Conservation (phyloP, 257 asterid species). For the Solanum etuberosum region DNA sequence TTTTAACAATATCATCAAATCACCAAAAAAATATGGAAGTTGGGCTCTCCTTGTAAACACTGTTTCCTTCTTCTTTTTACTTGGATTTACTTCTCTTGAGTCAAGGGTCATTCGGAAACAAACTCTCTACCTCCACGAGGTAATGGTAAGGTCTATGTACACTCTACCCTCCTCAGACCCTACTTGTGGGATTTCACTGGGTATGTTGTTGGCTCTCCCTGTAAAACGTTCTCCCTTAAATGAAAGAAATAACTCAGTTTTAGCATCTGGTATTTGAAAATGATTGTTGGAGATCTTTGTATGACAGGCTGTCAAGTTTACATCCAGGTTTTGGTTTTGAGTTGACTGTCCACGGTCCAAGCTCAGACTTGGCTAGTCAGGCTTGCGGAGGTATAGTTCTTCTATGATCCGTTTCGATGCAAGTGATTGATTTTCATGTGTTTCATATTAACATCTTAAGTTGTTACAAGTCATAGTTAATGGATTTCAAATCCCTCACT, state of each 20-base stretch:
- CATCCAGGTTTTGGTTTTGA: not conserved
- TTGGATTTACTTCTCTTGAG: not conserved
- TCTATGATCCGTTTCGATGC: not conserved
- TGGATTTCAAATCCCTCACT: not conserved
- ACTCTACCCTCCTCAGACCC: not conserved
- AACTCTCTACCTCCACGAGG: not conserved
- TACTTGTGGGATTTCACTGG: not conserved
- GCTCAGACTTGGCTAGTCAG: not conserved
- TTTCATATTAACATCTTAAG: not conserved
- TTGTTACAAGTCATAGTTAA: not conserved
- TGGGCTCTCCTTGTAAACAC: not conserved
- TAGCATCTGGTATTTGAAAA: not conserved
- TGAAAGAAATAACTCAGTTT: not conserved
- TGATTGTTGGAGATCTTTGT: not conserved
- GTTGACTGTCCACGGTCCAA: not conserved
- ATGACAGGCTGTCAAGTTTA: not conserved
- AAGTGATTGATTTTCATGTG: not conserved
- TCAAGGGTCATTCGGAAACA: not conserved
- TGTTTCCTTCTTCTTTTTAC: not conserved
- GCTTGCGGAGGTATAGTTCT: not conserved
- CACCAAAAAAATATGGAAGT: not conserved
- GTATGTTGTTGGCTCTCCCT: not conserved
- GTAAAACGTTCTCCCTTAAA: not conserved
- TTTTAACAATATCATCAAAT: not conserved
- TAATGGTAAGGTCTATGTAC: no score